Evolutionary conservation across 2,329 filamentous ascomycete species (phyloP).

Genomic region (Nigrospora sphaerica): DNA sequence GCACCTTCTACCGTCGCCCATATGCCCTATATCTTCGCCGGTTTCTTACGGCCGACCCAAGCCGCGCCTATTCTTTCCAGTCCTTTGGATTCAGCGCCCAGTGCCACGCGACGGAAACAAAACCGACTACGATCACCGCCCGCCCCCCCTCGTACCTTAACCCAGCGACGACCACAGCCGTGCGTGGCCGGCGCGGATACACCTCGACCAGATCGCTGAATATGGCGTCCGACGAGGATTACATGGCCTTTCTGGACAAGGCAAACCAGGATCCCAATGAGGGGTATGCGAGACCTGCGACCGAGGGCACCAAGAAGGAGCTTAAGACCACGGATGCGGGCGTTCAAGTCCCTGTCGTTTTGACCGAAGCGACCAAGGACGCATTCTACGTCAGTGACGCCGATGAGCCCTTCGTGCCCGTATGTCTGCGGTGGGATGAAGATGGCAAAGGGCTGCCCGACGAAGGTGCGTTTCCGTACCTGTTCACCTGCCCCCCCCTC

Average conservation of each 20-base stretch:
- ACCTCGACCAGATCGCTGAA: conserved; percentile 15
- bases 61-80: too few species aligned
- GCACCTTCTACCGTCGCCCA: too few species aligned
- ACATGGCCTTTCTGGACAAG: conserved; percentile 79
- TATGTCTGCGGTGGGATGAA: conserved; percentile 57
- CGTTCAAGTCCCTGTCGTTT: conserved; percentile 51
- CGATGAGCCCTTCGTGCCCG: conserved; percentile 78
- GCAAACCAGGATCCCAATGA: conserved; percentile 72
- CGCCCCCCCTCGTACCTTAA: too few species aligned
- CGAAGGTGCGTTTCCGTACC: conserved; percentile 42
- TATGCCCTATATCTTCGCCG: too few species aligned
- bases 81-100: too few species aligned
- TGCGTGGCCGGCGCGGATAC: conserved; percentile 1
- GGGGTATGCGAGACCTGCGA: conserved; percentile 32
- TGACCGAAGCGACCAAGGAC: conserved; percentile 44
- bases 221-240: conserved; percentile 75
- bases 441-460: conserved; percentile 46
- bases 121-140: too few species aligned
- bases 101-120: too few species aligned
- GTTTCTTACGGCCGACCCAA: too few species aligned
- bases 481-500: neutral
- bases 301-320: conserved; percentile 22
- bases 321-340: conserved; percentile 48
- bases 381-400: conserved; percentile 73
- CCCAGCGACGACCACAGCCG: too few species aligned